A percentile compares a stretch with the other conserved stretches of the same genome.
Conservation (phyloP, 306 rosid genomes). For the Hippophae rhamnoides region DNA sequence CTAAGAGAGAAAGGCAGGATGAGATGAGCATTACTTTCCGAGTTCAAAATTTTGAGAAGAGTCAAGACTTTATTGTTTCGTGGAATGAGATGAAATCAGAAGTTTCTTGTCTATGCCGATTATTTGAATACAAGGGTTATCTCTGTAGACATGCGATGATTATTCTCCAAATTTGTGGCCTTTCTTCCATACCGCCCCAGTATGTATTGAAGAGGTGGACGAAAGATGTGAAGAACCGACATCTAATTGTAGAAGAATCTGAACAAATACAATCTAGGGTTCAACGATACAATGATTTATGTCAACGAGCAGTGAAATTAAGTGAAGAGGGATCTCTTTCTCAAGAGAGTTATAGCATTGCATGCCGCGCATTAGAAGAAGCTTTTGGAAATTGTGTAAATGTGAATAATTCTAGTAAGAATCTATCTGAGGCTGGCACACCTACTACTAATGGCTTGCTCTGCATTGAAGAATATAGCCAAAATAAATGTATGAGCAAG, state of each 20-base stretch:
- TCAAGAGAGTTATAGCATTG: constrained; percentile 75
- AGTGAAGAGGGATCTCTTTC: constrained; percentile 82
- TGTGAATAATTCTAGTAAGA: constrained; percentile 52
- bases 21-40: constrained; percentile 38
- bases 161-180: constrained; percentile 83
- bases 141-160: constrained; percentile 93
- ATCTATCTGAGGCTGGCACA: constrained; percentile 60
- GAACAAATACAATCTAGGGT: constrained; percentile 51
- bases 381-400: constrained; percentile 55
- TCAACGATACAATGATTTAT: constrained; percentile 69
- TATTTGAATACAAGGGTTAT: constrained; percentile 86
- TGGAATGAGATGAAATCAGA: constrained; percentile 65
- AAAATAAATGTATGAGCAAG: constrained; percentile 69
- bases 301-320: constrained; percentile 67
- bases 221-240: constrained; percentile 66
- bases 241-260: constrained; percentile 52
- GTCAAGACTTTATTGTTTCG: constrained; percentile 54
- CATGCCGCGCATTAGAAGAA: constrained; percentile 59
- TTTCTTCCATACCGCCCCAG: constrained; percentile 63
- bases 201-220: constrained; percentile 92
- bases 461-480: constrained; percentile 68
- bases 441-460: constrained; percentile 64
- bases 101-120: constrained; percentile 71
- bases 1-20: constrained; percentile 70
- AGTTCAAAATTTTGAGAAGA: constrained; percentile 79